A percentile compares a stretch with the other conserved stretches of the same genome.
These are phyloP conservation scores for Gynandropsis gynandra DNA, from an alignment of 345 rosid species.

Conservation along the genomic window DNA sequence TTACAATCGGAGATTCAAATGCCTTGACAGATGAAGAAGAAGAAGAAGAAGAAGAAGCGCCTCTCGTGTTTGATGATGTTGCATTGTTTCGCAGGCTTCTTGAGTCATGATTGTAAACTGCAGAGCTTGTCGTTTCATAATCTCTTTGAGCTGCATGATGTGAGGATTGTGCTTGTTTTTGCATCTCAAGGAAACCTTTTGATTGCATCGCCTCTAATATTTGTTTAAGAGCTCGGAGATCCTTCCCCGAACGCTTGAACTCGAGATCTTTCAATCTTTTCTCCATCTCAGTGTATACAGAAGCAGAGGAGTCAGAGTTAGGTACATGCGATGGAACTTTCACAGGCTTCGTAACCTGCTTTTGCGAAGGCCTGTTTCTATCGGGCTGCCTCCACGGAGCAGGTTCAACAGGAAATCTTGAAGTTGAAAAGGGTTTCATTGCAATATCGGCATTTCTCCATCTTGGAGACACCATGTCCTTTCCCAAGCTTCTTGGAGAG, in stretches of 20 bases:
- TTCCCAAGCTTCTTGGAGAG: slow-evolving; percentile 44
- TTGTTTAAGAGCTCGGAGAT: slow-evolving; percentile 72
- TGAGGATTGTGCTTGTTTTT: slow-evolving; percentile 56
- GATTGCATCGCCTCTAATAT: slow-evolving; percentile 71
- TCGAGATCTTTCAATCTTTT: slow-evolving; percentile 60
- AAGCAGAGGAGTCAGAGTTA: slow-evolving; percentile 30
- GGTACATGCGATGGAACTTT: slow-evolving; percentile 30
- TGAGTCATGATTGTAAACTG: slow-evolving; percentile 28
- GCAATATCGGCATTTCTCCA: slow-evolving; percentile 67
- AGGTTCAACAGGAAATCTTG: slow-evolving; percentile 72
- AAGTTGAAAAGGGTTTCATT: slow-evolving; percentile 64
- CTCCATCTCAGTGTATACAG: slow-evolving; percentile 60
- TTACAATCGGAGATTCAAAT: slow-evolving; percentile 74
- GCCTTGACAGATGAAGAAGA: slow-evolving; percentile 27
- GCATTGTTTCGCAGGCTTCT: slow-evolving; percentile 20
- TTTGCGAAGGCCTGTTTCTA: slow-evolving; percentile 41
- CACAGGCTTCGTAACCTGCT: slow-evolving; percentile 36
- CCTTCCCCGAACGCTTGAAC: slow-evolving; percentile 62
- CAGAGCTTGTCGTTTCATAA: slow-evolving; percentile 36
- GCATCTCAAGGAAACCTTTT: slow-evolving; percentile 56
- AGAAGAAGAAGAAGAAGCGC: slow-evolving; percentile 31
- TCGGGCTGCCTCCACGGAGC: slow-evolving; percentile 88
- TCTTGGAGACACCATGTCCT: slow-evolving; percentile 58
- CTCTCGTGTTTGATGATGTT: slow-evolving; percentile 11
- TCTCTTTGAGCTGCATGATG: slow-evolving; percentile 34